A percentile compares a stretch with the other conserved stretches of the same genome.
Conservation (phyloP, 208 protist species). For the Jaenimonas drosophilae region DNA sequence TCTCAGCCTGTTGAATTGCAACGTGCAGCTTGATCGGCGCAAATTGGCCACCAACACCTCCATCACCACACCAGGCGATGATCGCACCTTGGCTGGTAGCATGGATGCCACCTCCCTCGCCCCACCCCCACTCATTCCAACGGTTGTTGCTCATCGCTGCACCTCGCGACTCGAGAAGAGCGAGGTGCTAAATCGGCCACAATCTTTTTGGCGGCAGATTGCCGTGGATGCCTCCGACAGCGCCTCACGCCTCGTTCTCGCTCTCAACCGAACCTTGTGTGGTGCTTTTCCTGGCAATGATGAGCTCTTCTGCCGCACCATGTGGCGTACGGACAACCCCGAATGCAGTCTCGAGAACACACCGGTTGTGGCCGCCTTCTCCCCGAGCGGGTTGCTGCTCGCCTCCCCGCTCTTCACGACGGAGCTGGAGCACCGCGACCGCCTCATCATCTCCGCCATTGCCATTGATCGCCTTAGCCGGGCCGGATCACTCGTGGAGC, state of each 20-base stretch:
- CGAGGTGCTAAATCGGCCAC: not conserved
- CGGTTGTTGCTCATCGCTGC: not conserved
- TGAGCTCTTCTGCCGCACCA: not conserved
- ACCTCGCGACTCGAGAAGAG: not conserved
- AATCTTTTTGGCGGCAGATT: not conserved
- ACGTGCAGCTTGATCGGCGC: not conserved
- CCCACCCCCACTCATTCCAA: not conserved
- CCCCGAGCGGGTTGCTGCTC: slow-evolving; percentile 40
- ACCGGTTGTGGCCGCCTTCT: slow-evolving; percentile 35
- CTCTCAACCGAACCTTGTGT: slow-evolving; percentile 13
- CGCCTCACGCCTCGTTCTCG: slow-evolving; percentile 3
- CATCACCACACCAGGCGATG: too few species aligned
- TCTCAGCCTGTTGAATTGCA: slow-evolving; percentile 16
- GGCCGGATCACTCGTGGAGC: slow-evolving; percentile 4
- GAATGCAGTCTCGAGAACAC: not conserved
- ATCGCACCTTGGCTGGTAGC: too few species aligned
- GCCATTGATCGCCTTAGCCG: slow-evolving; percentile 29
- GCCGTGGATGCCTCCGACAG: not conserved
- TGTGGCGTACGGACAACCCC: slow-evolving; percentile 13
- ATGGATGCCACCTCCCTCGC: not conserved
- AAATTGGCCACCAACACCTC: not conserved
- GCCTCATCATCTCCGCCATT: slow-evolving; percentile 26
- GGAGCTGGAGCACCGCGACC: slow-evolving; percentile 19
- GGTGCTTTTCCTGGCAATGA: slow-evolving; percentile 3
- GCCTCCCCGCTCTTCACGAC: slow-evolving; percentile 25